These are phyloP conservation scores for Aspergillus uvarum DNA, from an alignment of 2,329 filamentous ascomycete genomes.

Conservation along the genomic window DNA sequence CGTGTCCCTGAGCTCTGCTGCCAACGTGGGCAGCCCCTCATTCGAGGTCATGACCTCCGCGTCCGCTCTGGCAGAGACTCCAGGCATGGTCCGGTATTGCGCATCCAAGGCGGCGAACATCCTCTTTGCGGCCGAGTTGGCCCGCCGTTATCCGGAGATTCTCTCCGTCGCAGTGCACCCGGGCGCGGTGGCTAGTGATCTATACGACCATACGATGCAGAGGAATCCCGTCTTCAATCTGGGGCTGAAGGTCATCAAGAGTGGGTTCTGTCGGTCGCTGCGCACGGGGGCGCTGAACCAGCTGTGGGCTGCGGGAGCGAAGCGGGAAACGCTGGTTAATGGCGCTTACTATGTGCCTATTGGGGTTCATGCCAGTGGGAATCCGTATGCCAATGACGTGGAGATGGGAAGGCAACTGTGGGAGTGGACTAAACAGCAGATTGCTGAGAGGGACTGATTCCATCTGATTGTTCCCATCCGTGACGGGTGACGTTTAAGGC, in stretches of 20 bases:
- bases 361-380: slow-evolving; percentile 31
- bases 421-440: slow-evolving; percentile 47
- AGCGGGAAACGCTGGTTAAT: slow-evolving; percentile 33
- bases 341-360: slow-evolving; percentile 46
- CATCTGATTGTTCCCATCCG: not conserved
- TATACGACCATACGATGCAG: slow-evolving; percentile 37
- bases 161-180: slow-evolving; percentile 52
- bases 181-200: slow-evolving; percentile 44
- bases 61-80: slow-evolving; percentile 31
- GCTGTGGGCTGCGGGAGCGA: slow-evolving; percentile 41
- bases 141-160: slow-evolving; percentile 45
- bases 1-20: slow-evolving; percentile 41
- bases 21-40: slow-evolving; percentile 34
- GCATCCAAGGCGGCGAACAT: slow-evolving; percentile 55
- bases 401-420: slow-evolving; percentile 39
- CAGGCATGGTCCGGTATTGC: slow-evolving; percentile 50
- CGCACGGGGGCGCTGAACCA: slow-evolving; percentile 42
- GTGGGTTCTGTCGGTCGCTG: slow-evolving; percentile 32
- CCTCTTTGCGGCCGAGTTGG: slow-evolving; percentile 48
- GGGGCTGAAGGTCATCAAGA: slow-evolving; percentile 19
- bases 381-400: slow-evolving; percentile 30
- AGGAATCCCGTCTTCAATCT: slow-evolving; percentile 25
- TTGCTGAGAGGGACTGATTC: slow-evolving; percentile 21
- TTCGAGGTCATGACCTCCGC: slow-evolving; percentile 42
- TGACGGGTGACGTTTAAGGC: not conserved